Evolutionary conservation across 495 filamentous ascomycete genomes (phyloP).

Genomic region (Aspergillus incahuasiensis): DNA sequence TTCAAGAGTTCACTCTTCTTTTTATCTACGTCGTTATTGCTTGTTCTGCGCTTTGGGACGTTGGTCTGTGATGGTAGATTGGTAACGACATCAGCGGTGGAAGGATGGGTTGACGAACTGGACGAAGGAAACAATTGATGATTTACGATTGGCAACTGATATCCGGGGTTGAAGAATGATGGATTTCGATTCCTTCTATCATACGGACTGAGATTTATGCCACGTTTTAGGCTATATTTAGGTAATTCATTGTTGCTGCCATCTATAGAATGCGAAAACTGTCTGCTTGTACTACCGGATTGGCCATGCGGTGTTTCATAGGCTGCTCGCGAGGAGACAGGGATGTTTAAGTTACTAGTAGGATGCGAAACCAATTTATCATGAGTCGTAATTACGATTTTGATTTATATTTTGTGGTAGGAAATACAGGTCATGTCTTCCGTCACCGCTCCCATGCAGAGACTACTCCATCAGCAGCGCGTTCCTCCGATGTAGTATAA

Average conservation of each 20-base stretch:
- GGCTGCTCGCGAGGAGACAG: background rate
- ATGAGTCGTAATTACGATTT: constrained; percentile 15
- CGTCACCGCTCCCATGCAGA: background rate
- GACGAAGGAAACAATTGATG: constrained; percentile 1
- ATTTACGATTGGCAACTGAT: background rate
- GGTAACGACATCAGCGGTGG: background rate
- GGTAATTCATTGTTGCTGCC: background rate
- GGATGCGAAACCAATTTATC: background rate
- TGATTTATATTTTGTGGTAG: constrained; percentile 6
- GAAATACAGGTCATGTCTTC: constrained; percentile 16
- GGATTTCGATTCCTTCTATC: background rate
- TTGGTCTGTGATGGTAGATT: too few species aligned
- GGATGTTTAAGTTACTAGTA: background rate
- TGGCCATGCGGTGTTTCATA: background rate
- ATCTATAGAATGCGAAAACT: background rate
- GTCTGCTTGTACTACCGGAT: background rate
- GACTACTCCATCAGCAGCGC: constrained; percentile 15
- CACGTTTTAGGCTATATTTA: background rate
- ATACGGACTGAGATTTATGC: background rate
- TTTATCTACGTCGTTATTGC: constrained; percentile 7
- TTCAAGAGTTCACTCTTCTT: background rate
- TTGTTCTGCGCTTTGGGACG: background rate
- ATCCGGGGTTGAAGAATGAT: background rate
- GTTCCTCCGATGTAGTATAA: constrained; percentile 22
- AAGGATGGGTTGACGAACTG: background rate